A percentile compares a stretch with the other conserved stretches of the same genome.
Evolutionary conservation across 2,329 filamentous ascomycete species (phyloP).

Genomic region (Talaromyces sp.): DNA sequence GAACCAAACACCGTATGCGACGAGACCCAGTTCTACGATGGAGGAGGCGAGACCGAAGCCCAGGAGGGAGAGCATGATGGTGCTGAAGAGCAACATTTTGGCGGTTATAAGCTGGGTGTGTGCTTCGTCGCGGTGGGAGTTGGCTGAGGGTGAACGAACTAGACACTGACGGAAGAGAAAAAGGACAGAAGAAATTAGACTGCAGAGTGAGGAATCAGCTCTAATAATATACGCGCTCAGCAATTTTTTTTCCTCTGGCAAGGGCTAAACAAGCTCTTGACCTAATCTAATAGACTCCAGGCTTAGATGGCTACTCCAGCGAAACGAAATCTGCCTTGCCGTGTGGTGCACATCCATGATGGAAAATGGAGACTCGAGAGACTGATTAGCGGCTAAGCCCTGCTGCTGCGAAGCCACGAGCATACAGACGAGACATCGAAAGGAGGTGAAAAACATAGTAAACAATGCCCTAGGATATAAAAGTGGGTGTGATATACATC

Average conservation of each 20-base stretch:
- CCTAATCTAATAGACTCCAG: not conserved
- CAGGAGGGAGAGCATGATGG: conserved; percentile 23
- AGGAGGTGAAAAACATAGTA: not conserved
- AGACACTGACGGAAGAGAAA: not conserved
- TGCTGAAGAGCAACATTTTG: conserved; percentile 19
- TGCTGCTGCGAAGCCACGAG: not conserved
- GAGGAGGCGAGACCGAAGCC: conserved; percentile 23
- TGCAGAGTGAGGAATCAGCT: not conserved
- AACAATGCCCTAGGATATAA: not conserved
- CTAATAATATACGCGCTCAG: conserved; percentile 1
- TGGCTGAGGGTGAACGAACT: not conserved
- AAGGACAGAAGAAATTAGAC: not conserved
- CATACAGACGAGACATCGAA: not conserved
- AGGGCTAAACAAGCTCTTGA: not conserved
- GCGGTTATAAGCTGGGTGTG: not conserved
- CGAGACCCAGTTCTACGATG: conserved; percentile 27
- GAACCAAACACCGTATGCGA: conserved; percentile 18
- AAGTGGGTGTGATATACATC: not conserved
- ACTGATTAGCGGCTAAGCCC: not conserved
- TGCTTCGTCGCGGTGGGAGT: not conserved
- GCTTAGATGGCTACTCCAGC: not conserved
- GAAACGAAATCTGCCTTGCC: not conserved
- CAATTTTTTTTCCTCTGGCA: not conserved
- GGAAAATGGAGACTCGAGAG: too few relatives aligned
- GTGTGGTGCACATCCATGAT: not conserved